Evolutionary conservation across 345 rosid genomes (phyloP).

Genomic region (Populus ilicifolia): DNA sequence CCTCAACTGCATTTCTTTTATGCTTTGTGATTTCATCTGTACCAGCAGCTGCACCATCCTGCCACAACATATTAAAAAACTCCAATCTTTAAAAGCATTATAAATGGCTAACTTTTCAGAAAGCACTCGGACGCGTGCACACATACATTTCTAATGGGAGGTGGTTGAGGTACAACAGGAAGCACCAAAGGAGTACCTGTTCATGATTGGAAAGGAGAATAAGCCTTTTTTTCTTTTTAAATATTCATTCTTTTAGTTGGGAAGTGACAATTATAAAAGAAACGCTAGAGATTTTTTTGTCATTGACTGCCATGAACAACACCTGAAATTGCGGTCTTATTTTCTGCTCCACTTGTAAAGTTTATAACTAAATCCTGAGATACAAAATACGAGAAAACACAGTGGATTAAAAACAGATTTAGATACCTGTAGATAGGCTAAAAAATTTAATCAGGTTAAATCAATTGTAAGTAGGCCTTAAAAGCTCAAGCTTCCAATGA

Average conservation of each 20-base stretch:
- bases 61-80: constrained; percentile 24
- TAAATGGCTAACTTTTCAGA: neutral
- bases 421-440: neutral
- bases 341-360: constrained; percentile 27
- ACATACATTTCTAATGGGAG: constrained; percentile 38
- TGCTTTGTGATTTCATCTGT: constrained; percentile 15
- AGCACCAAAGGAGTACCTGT: constrained; percentile 33
- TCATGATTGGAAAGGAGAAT: constrained; percentile 10
- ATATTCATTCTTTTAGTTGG: constrained; percentile 6
- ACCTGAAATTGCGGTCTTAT: constrained; percentile 21
- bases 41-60: constrained; percentile 34
- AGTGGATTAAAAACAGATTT: neutral
- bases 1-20: constrained; percentile 31
- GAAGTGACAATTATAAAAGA: neutral
- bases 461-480: neutral
- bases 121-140: constrained; percentile 7
- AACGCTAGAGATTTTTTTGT: constrained; percentile 31
- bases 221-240: neutral
- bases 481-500: neutral
- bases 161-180: constrained; percentile 21
- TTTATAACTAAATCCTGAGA: constrained; percentile 35
- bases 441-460: neutral
- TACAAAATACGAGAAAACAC: neutral
- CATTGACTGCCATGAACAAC: constrained; percentile 15
- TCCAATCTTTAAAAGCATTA: constrained; percentile 7